phyloP scores from a whole-genome alignment of 2,329 filamentous ascomycete genomes.

The Apiospora malaysiana region DNA sequence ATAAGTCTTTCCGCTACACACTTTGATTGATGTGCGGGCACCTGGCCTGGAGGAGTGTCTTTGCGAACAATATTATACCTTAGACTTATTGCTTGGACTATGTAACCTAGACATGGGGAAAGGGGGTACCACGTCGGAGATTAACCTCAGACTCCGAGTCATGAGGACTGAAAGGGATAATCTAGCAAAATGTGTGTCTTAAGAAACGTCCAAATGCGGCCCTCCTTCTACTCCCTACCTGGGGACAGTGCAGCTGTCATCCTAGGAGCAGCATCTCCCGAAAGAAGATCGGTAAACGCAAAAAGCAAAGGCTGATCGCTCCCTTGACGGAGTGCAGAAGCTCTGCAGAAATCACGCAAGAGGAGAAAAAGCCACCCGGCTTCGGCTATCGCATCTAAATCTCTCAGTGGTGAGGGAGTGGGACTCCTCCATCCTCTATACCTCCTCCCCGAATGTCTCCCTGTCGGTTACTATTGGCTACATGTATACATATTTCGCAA shows the following conservation, averaged over 20 bases:
- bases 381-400: constrained; percentile 8
- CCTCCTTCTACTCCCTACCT: not conserved
- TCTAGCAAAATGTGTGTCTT: not conserved
- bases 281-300: not conserved
- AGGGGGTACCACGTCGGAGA: not conserved
- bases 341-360: not conserved
- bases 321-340: not conserved
- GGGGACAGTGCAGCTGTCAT: not conserved
- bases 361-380: not conserved
- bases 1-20: constrained; percentile 14
- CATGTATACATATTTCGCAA: not conserved
- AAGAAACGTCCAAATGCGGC: not conserved
- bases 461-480: not conserved
- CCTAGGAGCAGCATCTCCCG: not conserved
- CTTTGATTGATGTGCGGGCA: not conserved
- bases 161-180: not conserved
- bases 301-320: not conserved
- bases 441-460: not conserved
- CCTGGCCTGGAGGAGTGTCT: not conserved
- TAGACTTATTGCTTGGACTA: not conserved
- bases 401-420: not conserved
- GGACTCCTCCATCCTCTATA: not conserved
- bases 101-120: not conserved
- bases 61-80: not conserved
- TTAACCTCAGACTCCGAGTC: constrained; percentile 10